Conservation (phyloP, 352 stramenopile species). For the Globisporangium heterothallicum region DNA sequence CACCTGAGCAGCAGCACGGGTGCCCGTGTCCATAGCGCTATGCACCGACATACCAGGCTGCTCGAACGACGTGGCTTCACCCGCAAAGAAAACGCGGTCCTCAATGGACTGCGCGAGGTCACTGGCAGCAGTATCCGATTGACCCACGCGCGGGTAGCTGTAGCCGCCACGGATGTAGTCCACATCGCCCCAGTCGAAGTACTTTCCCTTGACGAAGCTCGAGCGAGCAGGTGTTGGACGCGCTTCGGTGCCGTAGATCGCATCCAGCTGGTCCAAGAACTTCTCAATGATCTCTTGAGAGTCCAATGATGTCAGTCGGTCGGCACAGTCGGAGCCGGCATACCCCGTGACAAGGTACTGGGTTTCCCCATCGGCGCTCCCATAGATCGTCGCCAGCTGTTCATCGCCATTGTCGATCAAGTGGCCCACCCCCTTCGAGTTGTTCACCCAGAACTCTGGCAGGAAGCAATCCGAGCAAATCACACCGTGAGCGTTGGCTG, state of each 20-base stretch:
- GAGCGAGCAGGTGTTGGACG: constrained; percentile 45
- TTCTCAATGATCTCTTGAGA: constrained; percentile 48
- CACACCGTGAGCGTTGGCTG: constrained; percentile 63
- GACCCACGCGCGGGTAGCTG: constrained; percentile 67
- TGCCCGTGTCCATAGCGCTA: constrained; percentile 74
- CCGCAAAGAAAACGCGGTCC: constrained; percentile 72
- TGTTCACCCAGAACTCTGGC: constrained; percentile 84
- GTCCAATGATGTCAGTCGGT: constrained; percentile 36
- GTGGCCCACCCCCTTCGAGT: constrained; percentile 53
- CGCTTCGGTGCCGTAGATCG: constrained; percentile 63
- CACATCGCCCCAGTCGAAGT: constrained; percentile 75
- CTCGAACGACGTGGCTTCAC: constrained; percentile 75
- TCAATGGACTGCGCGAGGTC: constrained; percentile 60
- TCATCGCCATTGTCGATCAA: constrained; percentile 51
- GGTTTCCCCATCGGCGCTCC: constrained; percentile 13
- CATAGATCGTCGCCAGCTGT: constrained; percentile 8
- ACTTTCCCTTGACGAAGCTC: constrained; percentile 67
- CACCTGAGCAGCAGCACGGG: constrained; percentile 56
- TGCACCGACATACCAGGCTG: constrained; percentile 81
- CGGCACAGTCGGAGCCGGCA: constrained; percentile 59
- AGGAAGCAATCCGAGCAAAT: constrained; percentile 81
- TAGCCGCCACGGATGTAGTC: constrained; percentile 68
- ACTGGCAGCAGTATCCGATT: constrained; percentile 49
- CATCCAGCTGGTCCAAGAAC: constrained; percentile 71
- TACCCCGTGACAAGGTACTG: constrained; percentile 78